These are phyloP conservation scores for Lasiodiplodia gonubiensis DNA, from an alignment of 2,329 filamentous ascomycete species.

Conservation along the genomic window DNA sequence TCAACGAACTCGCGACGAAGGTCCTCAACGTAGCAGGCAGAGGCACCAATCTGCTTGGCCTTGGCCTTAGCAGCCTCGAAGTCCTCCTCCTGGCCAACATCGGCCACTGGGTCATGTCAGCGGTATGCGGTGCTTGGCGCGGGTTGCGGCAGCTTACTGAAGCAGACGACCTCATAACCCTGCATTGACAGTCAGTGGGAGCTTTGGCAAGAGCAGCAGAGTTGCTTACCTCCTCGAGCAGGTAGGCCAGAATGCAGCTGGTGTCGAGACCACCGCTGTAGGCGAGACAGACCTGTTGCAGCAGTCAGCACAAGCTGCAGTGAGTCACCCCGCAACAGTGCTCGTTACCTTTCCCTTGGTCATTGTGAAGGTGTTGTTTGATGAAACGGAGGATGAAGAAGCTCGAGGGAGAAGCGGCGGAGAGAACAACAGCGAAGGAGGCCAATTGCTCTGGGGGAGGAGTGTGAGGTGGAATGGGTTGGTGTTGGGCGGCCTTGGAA, in stretches of 20 bases:
- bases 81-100: conserved; percentile 70
- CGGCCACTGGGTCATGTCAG: conserved; percentile 40
- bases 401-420: background rate
- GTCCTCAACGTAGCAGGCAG: conserved; percentile 67
- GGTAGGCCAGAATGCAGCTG: conserved; percentile 59
- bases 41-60: conserved; percentile 71
- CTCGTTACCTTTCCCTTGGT: conserved; percentile 28
- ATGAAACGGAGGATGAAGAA: background rate
- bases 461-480: background rate
- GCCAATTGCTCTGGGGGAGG: conserved; percentile 13
- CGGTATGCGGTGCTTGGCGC: background rate
- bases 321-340: conserved; percentile 22
- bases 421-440: conserved; percentile 3
- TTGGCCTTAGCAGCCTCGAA: conserved; percentile 75
- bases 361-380: conserved; percentile 6
- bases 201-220: conserved; percentile 31
- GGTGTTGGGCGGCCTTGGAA: conserved; percentile 22
- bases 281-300: conserved; percentile 29
- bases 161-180: conserved; percentile 68
- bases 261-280: conserved; percentile 62
- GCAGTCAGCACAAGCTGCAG: conserved; percentile 21
- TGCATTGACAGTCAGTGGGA: conserved; percentile 52
- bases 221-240: conserved; percentile 33
- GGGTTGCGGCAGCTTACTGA: conserved; percentile 62
- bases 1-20: conserved; percentile 78